Evolutionary conservation across 148 eudicot species (phyloP).

Genomic region (Linanthus parryae): DNA sequence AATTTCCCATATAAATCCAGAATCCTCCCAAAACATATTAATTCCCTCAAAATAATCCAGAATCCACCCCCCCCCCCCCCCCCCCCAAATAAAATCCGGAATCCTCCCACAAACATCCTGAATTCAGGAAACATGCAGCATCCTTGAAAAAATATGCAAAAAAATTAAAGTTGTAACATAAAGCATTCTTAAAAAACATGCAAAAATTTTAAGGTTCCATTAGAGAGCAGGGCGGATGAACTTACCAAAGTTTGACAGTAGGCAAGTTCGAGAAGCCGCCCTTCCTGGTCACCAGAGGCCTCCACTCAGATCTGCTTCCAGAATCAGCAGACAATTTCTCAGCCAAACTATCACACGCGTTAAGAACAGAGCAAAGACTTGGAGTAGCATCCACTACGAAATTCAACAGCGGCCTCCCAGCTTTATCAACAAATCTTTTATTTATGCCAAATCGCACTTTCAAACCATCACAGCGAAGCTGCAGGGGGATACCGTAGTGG

Average conservation of each 20-base stretch:
- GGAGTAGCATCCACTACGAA: conserved; percentile 81
- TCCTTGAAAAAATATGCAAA: no score
- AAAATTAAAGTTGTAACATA: no score
- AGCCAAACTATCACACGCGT: conserved; percentile 59
- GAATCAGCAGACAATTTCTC: conserved; percentile 43
- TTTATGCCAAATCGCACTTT: conserved; percentile 72
- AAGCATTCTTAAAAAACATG: no score
- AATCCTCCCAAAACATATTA: no score
- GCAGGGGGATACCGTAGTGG: conserved; percentile 37
- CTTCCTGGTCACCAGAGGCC: conserved; percentile 59
- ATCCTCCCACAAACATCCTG: no score
- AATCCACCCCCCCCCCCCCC: no score
- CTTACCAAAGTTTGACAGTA: conserved; percentile 80
- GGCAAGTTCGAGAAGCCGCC: conserved; percentile 61
- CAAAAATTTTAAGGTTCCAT: no score
- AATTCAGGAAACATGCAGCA: no score
- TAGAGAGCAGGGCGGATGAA: no score
- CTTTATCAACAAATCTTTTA: conserved; percentile 55
- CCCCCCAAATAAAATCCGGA: no score
- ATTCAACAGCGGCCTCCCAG: conserved; percentile 74
- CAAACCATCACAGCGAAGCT: conserved; percentile 37
- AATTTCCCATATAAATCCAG: no score
- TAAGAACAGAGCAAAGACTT: conserved; percentile 55
- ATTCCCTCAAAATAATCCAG: no score
- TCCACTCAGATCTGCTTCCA: conserved; percentile 80